phyloP scores from a whole-genome alignment of 768 basidiomycete genomes.

The Trametopsis cervina region DNA sequence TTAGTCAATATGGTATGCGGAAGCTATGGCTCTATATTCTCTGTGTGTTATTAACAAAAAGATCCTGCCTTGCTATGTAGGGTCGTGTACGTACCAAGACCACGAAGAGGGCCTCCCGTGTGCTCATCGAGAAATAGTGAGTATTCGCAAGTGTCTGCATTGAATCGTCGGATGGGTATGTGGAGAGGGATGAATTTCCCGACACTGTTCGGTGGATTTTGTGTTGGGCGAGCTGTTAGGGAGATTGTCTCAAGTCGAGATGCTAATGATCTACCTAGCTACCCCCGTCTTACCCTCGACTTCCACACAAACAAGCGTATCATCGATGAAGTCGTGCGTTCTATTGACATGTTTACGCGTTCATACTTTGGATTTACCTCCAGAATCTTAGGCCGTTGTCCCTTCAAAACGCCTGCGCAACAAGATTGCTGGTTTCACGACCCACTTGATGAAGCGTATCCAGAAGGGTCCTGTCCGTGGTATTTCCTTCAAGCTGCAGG shows the following conservation, averaged over 20 bases:
- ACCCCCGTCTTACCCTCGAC: conserved; percentile 97
- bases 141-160: too few species aligned
- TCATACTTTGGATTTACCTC: not conserved
- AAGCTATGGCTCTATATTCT: conserved; percentile 2
- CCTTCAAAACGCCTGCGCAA: conserved; percentile 99
- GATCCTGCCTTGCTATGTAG: conserved; percentile 33
- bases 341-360: conserved; percentile 5
- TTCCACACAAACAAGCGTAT: conserved; percentile 99
- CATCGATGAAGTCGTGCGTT: conserved; percentile 90
- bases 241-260: too few species aligned
- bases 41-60: not conserved
- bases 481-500: conserved; percentile 99
- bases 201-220: too few species aligned
- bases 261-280: conserved; percentile 42
- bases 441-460: conserved; percentile 99
- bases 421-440: conserved; percentile 99
- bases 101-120: conserved; percentile 97
- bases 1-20: conserved; percentile 11
- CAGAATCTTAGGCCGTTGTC: conserved; percentile 62
- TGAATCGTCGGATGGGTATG: not conserved
- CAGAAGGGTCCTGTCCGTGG: conserved; percentile 97
- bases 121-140: conserved; percentile 99
- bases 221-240: too few species aligned
- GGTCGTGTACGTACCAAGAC: conserved; percentile 99
- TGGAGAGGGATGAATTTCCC: too few species aligned